A percentile compares a stretch with the other conserved stretches of the same genome.
These are phyloP conservation scores for Colletotrichum lini DNA, from an alignment of 2,329 filamentous ascomycete species.

Conservation along the genomic window DNA sequence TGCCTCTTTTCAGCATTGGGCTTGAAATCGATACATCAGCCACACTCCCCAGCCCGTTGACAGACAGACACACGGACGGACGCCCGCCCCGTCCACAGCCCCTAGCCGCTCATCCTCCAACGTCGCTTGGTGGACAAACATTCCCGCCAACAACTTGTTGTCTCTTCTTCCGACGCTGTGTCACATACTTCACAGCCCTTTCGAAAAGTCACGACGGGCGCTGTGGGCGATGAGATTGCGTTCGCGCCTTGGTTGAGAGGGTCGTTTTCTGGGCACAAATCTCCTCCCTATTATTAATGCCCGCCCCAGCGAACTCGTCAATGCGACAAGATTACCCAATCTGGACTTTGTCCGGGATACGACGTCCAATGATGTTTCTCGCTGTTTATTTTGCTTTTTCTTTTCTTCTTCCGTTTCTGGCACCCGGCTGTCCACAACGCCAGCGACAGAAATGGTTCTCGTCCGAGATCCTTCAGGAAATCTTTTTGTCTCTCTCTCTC, in stretches of 20 bases:
- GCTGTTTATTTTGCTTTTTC: slow-evolving; percentile 38
- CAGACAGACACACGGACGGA: not conserved
- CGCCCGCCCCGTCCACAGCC: not conserved
- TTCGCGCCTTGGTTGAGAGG: not conserved
- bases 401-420: not conserved
- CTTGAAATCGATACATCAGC: slow-evolving; percentile 15
- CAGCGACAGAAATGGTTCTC: slow-evolving; percentile 14
- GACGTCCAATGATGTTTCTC: slow-evolving; percentile 33
- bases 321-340: slow-evolving; percentile 40
- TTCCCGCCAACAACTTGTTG: slow-evolving; percentile 33
- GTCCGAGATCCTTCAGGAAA: not conserved
- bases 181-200: not conserved
- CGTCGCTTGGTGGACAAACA: slow-evolving; percentile 32
- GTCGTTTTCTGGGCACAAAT: no score
- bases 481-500: no score
- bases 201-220: not conserved
- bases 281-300: slow-evolving; percentile 25
- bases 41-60: slow-evolving; percentile 20
- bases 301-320: slow-evolving; percentile 18
- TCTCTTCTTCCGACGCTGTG: slow-evolving; percentile 28
- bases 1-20: not conserved
- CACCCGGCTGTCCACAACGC: slow-evolving; percentile 15
- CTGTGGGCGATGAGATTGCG: not conserved
- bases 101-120: slow-evolving; percentile 20
- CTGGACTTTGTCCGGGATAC: slow-evolving; percentile 30